Percentiles rank a stretch among this genome's conserved stretches.
These are phyloP conservation scores for Pyrenula massariospora DNA, from an alignment of 495 filamentous ascomycete genomes.

Conservation along the genomic window DNA sequence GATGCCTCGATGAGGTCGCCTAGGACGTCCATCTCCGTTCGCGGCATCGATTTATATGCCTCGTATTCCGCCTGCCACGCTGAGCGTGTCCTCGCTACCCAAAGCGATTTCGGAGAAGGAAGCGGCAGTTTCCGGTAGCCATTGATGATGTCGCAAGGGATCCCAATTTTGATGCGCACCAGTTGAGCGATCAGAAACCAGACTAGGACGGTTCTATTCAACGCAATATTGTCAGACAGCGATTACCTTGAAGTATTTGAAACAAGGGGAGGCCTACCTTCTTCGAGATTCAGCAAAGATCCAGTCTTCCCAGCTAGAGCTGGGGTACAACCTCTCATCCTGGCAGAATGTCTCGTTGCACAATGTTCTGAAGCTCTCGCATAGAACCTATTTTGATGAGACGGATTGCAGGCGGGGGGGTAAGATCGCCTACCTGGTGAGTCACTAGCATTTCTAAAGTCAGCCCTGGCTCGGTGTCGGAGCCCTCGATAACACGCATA, in stretches of 20 bases:
- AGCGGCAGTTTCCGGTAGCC: background rate
- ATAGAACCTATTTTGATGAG: too few relatives aligned
- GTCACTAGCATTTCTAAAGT: slow-evolving; percentile 1
- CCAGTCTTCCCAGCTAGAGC: slow-evolving; percentile 3
- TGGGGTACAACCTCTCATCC: background rate
- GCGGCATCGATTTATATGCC: background rate
- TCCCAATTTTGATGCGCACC: slow-evolving; percentile 1
- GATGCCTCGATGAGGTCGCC: background rate
- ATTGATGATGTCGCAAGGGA: slow-evolving; percentile 1
- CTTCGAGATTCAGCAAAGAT: slow-evolving; percentile 3
- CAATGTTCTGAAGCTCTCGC: slow-evolving; percentile 1
- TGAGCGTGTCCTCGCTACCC: slow-evolving; percentile 1
- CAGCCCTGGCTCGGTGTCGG: background rate
- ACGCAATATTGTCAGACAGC: too few relatives aligned
- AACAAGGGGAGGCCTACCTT: too few relatives aligned
- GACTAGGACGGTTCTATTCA: slow-evolving; percentile 1
- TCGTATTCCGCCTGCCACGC: slow-evolving; percentile 1
- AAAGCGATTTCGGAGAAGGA: slow-evolving; percentile 2
- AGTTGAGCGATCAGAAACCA: slow-evolving; percentile 4
- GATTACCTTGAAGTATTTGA: too few relatives aligned
- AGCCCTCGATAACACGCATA: slow-evolving; percentile 5
- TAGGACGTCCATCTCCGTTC: background rate
- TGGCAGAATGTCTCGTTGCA: slow-evolving; percentile 1
- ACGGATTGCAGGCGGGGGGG: too few relatives aligned
- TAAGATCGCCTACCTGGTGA: too few relatives aligned